Evolutionary conservation across 306 rosid genomes (phyloP).

Genomic region (Prunus mira): DNA sequence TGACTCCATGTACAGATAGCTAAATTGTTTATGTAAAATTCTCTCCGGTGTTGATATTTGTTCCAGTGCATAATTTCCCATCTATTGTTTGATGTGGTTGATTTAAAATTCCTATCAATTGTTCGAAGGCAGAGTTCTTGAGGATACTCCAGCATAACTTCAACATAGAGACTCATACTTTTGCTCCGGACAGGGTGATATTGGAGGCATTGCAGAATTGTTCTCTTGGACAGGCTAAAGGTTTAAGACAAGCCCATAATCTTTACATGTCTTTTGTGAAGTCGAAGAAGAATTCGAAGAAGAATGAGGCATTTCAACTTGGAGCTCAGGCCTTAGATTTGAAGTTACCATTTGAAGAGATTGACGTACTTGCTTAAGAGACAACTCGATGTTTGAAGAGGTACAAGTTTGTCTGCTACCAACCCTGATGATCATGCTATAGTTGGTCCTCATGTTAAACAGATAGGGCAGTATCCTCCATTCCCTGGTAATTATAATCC

Average conservation of each 20-base stretch:
- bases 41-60: neutral
- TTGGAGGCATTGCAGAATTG: too few species aligned
- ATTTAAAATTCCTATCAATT: neutral
- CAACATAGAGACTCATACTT: too few species aligned
- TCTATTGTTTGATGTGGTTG: neutral
- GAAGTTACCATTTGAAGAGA: constrained; percentile 73
- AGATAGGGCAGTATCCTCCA: constrained; percentile 68
- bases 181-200: neutral
- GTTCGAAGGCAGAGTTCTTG: too few species aligned
- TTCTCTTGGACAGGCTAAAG: constrained; percentile 2
- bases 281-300: constrained; percentile 75
- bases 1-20: constrained; percentile 5
- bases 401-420: constrained; percentile 59
- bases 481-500: constrained; percentile 49
- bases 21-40: neutral
- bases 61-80: neutral
- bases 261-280: constrained; percentile 80
- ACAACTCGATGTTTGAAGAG: constrained; percentile 53
- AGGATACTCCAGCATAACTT: too few species aligned
- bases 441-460: constrained; percentile 60
- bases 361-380: constrained; percentile 74
- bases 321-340: constrained; percentile 74
- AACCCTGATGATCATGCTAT: constrained; percentile 54
- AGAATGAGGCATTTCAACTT: constrained; percentile 61
- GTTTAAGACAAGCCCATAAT: constrained; percentile 62